Evolutionary conservation across 192 early-diverging fungal genomes (phyloP).

Genomic region (Funneliformis mosseae): DNA sequence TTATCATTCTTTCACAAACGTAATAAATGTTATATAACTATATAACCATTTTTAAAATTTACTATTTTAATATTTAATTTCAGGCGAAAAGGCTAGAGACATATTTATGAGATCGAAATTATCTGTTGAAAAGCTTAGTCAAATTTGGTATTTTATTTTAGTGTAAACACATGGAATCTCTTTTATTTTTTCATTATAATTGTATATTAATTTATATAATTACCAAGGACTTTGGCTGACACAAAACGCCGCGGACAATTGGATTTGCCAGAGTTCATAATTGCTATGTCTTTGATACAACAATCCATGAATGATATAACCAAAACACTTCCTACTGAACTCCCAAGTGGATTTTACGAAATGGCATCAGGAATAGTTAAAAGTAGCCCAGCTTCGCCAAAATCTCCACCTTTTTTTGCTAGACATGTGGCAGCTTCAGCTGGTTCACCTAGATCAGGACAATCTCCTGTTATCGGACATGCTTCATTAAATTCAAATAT

Average conservation of each 20-base stretch:
- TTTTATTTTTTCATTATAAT: not conserved
- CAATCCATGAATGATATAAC: slow-evolving; percentile 75
- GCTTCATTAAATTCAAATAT: not conserved
- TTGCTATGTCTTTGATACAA: slow-evolving; percentile 89
- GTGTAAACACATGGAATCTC: not conserved
- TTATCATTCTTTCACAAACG: not conserved
- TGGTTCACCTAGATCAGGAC: slow-evolving; percentile 24
- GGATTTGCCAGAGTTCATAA: slow-evolving; percentile 80
- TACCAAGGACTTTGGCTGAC: slow-evolving; percentile 74
- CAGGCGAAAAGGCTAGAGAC: slow-evolving; percentile 70
- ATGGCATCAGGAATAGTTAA: slow-evolving; percentile 30
- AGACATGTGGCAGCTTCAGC: not conserved
- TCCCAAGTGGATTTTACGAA: slow-evolving; percentile 56
- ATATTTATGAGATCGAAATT: slow-evolving; percentile 85
- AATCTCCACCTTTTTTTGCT: slow-evolving; percentile 35
- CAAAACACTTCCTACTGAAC: slow-evolving; percentile 63
- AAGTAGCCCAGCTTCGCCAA: slow-evolving; percentile 37
- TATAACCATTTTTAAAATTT: not conserved
- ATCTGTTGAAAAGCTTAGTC: slow-evolving; percentile 69
- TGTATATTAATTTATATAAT: not conserved
- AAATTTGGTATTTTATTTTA: slow-evolving; percentile 70
- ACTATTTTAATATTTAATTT: slow-evolving; percentile 39
- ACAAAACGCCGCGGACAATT: slow-evolving; percentile 69
- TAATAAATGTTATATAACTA: slow-evolving; percentile 1
- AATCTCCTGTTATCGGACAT: slow-evolving; percentile 19